phyloP scores from a whole-genome alignment of 2,329 filamentous ascomycete species.

The Colletotrichum phormii region DNA sequence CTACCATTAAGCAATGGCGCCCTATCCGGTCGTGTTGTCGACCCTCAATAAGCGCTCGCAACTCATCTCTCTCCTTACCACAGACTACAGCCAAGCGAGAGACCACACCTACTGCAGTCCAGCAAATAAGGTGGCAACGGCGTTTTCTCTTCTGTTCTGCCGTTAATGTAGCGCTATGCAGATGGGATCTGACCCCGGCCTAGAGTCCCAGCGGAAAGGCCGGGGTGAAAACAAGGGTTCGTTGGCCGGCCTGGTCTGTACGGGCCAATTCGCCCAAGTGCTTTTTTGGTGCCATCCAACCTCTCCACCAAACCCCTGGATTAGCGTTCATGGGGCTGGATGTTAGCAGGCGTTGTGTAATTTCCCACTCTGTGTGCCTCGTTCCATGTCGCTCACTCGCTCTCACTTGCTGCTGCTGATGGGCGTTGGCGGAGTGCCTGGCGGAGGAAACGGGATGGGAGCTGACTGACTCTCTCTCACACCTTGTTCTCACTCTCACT shows the following conservation, averaged over 20 bases:
- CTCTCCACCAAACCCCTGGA: slow-evolving; percentile 38
- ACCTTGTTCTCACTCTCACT: too few species aligned
- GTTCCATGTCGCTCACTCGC: slow-evolving; percentile 26
- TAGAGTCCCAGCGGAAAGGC: slow-evolving; percentile 3
- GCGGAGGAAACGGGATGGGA: slow-evolving; percentile 21
- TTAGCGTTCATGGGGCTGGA: slow-evolving; percentile 36
- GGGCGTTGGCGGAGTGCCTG: slow-evolving; percentile 8
- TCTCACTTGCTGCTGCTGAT: background rate
- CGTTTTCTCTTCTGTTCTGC: slow-evolving; percentile 2
- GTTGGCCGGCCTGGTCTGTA: slow-evolving; percentile 21
- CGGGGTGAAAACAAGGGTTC: slow-evolving; percentile 10
- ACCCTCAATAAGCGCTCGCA: slow-evolving; percentile 28
- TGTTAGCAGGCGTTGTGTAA: slow-evolving; percentile 31
- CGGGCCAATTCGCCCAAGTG: slow-evolving; percentile 28
- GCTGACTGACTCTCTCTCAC: slow-evolving; percentile 39
- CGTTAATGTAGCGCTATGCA: slow-evolving; percentile 16
- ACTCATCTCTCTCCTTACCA: slow-evolving; percentile 17
- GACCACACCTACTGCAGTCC: background rate
- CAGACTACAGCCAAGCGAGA: background rate
- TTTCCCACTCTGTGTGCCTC: slow-evolving; percentile 33
- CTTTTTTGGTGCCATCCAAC: slow-evolving; percentile 31
- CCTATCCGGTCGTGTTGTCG: slow-evolving; percentile 12
- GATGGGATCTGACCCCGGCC: slow-evolving; percentile 31
- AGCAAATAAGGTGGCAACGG: slow-evolving; percentile 30
- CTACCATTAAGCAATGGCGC: background rate